These are phyloP conservation scores for Alternaria sp. DNA, from an alignment of 2,329 filamentous ascomycete genomes.

Conservation along the genomic window DNA sequence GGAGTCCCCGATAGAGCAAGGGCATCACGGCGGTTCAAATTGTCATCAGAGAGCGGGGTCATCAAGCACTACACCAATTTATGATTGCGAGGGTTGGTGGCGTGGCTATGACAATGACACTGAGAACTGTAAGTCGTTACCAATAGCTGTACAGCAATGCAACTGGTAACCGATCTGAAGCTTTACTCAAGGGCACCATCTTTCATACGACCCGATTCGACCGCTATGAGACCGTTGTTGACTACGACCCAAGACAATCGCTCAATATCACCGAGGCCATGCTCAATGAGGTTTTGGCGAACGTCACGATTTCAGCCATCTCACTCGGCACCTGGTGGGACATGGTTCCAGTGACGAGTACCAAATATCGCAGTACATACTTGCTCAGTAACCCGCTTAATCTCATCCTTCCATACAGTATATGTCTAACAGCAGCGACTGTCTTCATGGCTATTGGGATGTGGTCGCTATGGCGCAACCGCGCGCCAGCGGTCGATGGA, in stretches of 20 bases:
- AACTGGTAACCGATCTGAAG: no score
- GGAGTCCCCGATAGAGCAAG: no score
- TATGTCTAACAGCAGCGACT: neutral
- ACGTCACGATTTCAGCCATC: neutral
- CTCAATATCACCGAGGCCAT: neutral
- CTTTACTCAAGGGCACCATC: neutral
- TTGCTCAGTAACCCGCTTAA: neutral
- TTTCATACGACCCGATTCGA: neutral
- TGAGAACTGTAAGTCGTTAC: no score
- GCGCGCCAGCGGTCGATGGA: neutral
- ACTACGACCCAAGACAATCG: neutral
- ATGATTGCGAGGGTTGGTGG: no score
- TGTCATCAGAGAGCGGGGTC: no score
- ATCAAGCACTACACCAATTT: no score
- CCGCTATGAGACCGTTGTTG: no score
- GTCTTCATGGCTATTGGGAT: neutral
- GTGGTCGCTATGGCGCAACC: neutral
- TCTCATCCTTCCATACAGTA: neutral
- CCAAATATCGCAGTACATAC: neutral
- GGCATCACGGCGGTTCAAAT: no score
- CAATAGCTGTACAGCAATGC: no score
- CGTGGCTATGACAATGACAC: no score
- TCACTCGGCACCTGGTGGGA: neutral
- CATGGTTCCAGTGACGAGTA: neutral
- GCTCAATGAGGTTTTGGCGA: neutral